Conservation (phyloP, 2,329 filamentous ascomycete species). For the Nemania abortiva region DNA sequence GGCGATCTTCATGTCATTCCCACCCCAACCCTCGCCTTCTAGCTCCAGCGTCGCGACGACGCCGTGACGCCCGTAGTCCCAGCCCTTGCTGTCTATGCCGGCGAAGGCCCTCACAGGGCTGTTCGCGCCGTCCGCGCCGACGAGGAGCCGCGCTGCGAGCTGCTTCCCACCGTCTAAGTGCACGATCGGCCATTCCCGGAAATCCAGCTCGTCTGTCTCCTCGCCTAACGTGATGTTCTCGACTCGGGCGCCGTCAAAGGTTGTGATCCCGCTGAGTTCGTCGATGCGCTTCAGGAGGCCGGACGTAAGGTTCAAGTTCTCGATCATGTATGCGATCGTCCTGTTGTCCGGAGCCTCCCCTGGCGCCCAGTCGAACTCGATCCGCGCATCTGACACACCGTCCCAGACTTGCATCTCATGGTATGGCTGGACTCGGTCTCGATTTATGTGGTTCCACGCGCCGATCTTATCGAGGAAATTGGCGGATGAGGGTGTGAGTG, state of each 20-base stretch:
- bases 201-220: slow-evolving; percentile 75
- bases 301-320: slow-evolving; percentile 90
- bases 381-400: slow-evolving; percentile 85
- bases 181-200: slow-evolving; percentile 89
- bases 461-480: slow-evolving; percentile 85
- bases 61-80: slow-evolving; percentile 93
- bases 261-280: slow-evolving; percentile 74
- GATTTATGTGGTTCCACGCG: slow-evolving; percentile 82
- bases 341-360: slow-evolving; percentile 57
- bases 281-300: slow-evolving; percentile 79
- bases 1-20: slow-evolving; percentile 74
- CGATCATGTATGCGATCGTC: slow-evolving; percentile 94
- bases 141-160: slow-evolving; percentile 83
- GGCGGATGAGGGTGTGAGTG: slow-evolving; percentile 89
- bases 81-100: slow-evolving; percentile 85
- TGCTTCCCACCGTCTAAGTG: slow-evolving; percentile 74
- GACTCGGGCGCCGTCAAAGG: slow-evolving; percentile 83
- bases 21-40: slow-evolving; percentile 68
- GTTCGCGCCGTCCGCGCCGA: slow-evolving; percentile 95
- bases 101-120: slow-evolving; percentile 93
- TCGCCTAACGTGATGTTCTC: slow-evolving; percentile 82
- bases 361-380: slow-evolving; percentile 84
- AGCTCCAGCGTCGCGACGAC: slow-evolving; percentile 90
- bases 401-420: slow-evolving; percentile 99
- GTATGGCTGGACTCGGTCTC: slow-evolving; percentile 83